Conservation (phyloP, 257 asterid genomes). For the Forsythia viridissima region DNA sequence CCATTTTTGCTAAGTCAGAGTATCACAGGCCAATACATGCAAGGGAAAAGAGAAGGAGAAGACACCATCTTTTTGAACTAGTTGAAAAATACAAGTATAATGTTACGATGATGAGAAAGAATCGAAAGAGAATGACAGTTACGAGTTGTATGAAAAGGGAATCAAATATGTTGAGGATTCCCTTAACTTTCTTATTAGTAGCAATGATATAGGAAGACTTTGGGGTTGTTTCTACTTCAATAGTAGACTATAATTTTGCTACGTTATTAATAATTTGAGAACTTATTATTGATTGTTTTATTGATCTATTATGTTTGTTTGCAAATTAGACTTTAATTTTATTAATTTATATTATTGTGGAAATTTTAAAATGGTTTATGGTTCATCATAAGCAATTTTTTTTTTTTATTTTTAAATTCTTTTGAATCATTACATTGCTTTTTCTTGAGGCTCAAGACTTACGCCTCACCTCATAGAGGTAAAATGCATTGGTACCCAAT, state of each 20-base stretch:
- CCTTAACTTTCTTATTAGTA: neutral
- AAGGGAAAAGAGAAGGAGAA: neutral
- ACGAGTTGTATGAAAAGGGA: neutral
- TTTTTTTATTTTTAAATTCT: neutral
- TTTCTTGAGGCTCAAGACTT: neutral
- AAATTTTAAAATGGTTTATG: neutral
- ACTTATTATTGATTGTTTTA: neutral
- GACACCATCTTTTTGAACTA: neutral
- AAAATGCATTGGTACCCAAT: neutral
- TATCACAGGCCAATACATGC: neutral
- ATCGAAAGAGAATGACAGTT: neutral
- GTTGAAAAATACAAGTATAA: neutral
- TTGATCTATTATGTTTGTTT: neutral
- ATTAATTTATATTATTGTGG: neutral
- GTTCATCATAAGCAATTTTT: neutral
- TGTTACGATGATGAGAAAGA: neutral
- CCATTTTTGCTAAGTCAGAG: too few species aligned
- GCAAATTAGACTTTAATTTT: neutral
- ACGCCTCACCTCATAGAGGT: neutral
- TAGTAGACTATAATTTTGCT: neutral
- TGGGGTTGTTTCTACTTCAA: neutral
- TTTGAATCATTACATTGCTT: neutral
- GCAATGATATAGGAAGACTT: neutral
- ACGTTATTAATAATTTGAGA: neutral
- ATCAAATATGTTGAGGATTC: neutral